Base-by-base conservation (phyloP, 2,329 filamentous ascomycete genomes). In the Aspergillus terreus region DNA sequence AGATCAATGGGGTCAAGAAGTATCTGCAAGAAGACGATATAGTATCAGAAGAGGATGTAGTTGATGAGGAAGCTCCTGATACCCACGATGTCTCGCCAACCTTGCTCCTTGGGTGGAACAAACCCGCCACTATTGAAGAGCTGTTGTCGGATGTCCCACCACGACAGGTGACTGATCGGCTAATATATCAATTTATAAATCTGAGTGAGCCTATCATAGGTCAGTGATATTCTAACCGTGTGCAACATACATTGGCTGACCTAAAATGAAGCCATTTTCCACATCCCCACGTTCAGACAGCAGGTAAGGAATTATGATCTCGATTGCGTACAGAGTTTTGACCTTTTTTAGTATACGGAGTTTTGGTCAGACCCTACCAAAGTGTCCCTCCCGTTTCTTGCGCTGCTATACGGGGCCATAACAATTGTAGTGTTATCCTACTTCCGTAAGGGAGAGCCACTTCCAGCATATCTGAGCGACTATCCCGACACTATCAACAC, bases 1-100 rank as follows among this genome's bases (percentile, higher is more conserved):
- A 70, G 68, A 69, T 71, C 21, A 63, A 68, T 46, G 67, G 64
- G 6, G 62, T 71, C 21, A 69, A 62, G 47, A 62, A 68, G 52
- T 66, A 63, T 44, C 35, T 70, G 1, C 59, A 61, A 44, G 58
- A 59, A 6, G 53, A 53, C 32, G 58, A 55, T 23, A 56, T 58
- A 14, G 17, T 53, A 9, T 62, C 59, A 0, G 60, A 68, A 23
- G 60, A 68, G 7, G 66, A 66, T 43, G 41, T 46, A 6, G 25
- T 50, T 27, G 57, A 67, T 7, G 52, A 58, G 14, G 58, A 60
- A 17, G 50, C 52, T 44, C 54, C 52, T 32, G 48, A 38, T n/a
- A 2, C 35, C 6, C 14, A 59, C 27, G 49, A 56, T 12, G 49
- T 59, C 7, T 61, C 61, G 2, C 68, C 67, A 7, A 58, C 59